Base-by-base conservation (phyloP, 495 filamentous ascomycete genomes). In the Lichina pygmaea region DNA sequence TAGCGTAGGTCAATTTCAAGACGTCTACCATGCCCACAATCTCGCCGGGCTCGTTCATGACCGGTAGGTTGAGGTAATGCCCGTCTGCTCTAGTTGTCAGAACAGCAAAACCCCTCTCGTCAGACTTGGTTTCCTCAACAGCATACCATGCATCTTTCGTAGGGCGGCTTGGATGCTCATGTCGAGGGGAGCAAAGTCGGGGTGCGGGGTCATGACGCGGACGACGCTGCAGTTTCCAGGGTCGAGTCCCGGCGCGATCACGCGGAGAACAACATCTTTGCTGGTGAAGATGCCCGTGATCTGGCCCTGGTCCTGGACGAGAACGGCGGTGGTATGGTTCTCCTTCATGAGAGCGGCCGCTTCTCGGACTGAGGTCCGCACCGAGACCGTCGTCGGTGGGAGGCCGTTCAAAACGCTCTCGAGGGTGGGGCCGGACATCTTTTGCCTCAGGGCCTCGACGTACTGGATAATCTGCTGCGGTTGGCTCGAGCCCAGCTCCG, bases 1-100 rank as follows among this genome's bases (percentile, higher is more conserved):
- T 97, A 34, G 89, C 86, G 60, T 97, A 97, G 34, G 89, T 97
- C 52, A 97, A 68, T 60, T 94, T 95, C 44, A 97, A 68, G 45
- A 97, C 89, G 61, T 97, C 89, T 7, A 95, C 89, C 89, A 97
- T 97, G 49, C 89, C 89, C 31, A 97, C 86, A 57, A 97, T 97
- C 56, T 97, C 91, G 50, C 86, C 91, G 44, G 69, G 66, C 45
- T 93, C 83, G 59, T 94, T 94, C 89, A 97, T 97, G 33, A 97
- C 89, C 8, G 89, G 89, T 30, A 97, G 66, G 57, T 97, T 97
- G 17, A 97, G 73, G 54, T 97, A 97, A 59, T 97, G 89, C 24
- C 89, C 89, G 68, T 97, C 89, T 89, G 49, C 34, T 36, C 39
- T 51, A 45, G 50, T 42, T 39, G 7, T 24, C 24, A 33, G 37